Conservation (phyloP, 2,329 filamentous ascomycete genomes). For the Colletotrichum scovillei region DNA sequence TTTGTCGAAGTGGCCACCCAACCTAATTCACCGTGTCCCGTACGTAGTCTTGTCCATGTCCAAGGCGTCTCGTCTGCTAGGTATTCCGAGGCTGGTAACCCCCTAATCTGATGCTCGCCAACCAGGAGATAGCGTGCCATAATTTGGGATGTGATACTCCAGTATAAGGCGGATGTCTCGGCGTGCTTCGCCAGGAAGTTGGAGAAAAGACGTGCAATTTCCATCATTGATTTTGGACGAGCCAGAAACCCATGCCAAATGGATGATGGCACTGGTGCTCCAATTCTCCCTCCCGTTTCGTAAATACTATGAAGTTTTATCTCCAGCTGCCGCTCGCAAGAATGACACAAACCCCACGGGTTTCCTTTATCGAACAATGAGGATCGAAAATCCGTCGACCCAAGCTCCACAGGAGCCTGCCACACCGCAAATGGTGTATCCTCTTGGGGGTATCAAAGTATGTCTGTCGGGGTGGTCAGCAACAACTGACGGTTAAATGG, state of each 20-base stretch:
- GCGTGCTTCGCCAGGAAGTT: neutral
- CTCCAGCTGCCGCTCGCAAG: no score
- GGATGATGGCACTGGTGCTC: neutral
- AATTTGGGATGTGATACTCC: neutral
- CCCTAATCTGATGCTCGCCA: neutral
- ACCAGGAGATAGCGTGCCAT: neutral
- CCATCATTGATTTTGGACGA: neutral
- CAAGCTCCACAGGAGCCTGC: slow-evolving; percentile 83
- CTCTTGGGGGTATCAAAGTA: slow-evolving; percentile 87
- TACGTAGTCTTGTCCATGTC: neutral
- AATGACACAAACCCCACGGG: neutral
- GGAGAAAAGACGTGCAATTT: slow-evolving; percentile 5
- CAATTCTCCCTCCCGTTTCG: neutral
- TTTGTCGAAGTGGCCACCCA: neutral
- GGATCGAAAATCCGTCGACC: slow-evolving; percentile 87
- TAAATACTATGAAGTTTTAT: neutral
- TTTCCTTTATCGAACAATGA: slow-evolving; percentile 57
- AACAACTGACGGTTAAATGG: slow-evolving; percentile 29
- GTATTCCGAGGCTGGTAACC: neutral
- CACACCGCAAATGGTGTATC: slow-evolving; percentile 89
- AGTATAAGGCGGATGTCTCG: neutral
- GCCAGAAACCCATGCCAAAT: neutral
- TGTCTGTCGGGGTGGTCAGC: slow-evolving; percentile 65
- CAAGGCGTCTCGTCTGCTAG: slow-evolving; percentile 9
- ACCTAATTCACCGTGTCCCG: neutral